Evolutionary conservation across 2,329 filamentous ascomycete species (phyloP).

Genomic region (Teratosphaeriaceae sp.): DNA sequence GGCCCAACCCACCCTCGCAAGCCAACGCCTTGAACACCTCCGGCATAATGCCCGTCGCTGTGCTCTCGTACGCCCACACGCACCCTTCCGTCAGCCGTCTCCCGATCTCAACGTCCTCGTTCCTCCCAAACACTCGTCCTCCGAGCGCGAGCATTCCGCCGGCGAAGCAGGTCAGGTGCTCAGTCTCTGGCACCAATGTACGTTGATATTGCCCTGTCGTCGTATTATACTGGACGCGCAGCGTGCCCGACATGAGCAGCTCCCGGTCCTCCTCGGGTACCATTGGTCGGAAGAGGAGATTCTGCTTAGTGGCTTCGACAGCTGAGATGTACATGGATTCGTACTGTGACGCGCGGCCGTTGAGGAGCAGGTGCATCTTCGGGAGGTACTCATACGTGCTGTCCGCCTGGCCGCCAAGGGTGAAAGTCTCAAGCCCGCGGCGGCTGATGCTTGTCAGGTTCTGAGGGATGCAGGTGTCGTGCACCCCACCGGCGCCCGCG

Average conservation of each 20-base stretch:
- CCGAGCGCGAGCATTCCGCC: constrained; percentile 51
- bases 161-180: constrained; percentile 49
- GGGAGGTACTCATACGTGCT: constrained; percentile 52
- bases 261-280: constrained; percentile 47
- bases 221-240: constrained; percentile 35
- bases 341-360: constrained; percentile 33
- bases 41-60: constrained; percentile 55
- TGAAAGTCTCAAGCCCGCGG: constrained; percentile 44
- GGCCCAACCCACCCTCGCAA: constrained; percentile 30
- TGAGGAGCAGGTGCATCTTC: constrained; percentile 42
- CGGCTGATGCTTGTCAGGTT: constrained; percentile 47
- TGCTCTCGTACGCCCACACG: constrained; percentile 54
- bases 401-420: constrained; percentile 50
- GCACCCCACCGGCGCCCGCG: too few relatives aligned
- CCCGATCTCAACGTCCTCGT: constrained; percentile 50
- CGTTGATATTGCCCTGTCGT: constrained; percentile 31
- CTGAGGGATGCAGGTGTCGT: constrained; percentile 49
- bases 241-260: constrained; percentile 65
- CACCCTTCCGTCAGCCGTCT: constrained; percentile 53
- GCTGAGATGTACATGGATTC: constrained; percentile 42
- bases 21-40: constrained; percentile 49
- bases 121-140: constrained; percentile 47
- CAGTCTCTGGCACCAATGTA: constrained; percentile 37
- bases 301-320: constrained; percentile 41
- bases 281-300: constrained; percentile 45